Conservation (phyloP, 768 basidiomycete species). For the Termitomyces sp. region DNA sequence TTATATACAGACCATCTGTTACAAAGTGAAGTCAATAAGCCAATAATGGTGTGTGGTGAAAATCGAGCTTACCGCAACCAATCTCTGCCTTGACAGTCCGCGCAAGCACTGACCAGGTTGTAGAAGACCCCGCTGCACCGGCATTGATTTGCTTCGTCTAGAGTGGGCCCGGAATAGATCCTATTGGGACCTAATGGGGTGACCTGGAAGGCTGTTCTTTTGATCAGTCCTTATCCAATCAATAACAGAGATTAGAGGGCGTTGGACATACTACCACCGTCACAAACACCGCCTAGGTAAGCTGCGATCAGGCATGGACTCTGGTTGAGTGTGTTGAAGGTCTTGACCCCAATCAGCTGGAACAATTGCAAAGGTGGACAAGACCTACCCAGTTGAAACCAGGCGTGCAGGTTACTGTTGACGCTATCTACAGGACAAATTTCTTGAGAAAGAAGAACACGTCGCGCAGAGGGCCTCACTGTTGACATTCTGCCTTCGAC, state of each 20-base stretch:
- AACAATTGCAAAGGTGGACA: not conserved
- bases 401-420: conserved; percentile 13
- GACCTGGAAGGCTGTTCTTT: conserved; percentile 28
- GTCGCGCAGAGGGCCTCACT: conserved; percentile 2
- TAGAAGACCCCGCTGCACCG: conserved; percentile 49
- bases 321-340: conserved; percentile 31
- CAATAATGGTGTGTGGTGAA: not conserved
- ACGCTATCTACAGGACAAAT: conserved; percentile 9
- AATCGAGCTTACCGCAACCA: conserved; percentile 24
- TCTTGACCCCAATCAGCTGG: conserved; percentile 19
- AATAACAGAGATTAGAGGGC: not conserved
- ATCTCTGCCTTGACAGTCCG: conserved; percentile 35
- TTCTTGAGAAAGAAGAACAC: not conserved
- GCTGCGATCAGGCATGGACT: conserved; percentile 41
- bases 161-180: conserved; percentile 33
- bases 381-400: conserved; percentile 5
- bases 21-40: not conserved
- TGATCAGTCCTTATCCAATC: not conserved
- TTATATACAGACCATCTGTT: conserved; percentile 44
- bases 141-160: conserved; percentile 32
- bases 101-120: conserved; percentile 47
- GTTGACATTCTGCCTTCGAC: conserved; percentile 5
- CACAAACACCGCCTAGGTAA: conserved; percentile 36
- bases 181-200: conserved; percentile 20
- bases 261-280: conserved; percentile 24